Conservation (phyloP, 768 basidiomycete genomes). For the Roridomyces roridus region DNA sequence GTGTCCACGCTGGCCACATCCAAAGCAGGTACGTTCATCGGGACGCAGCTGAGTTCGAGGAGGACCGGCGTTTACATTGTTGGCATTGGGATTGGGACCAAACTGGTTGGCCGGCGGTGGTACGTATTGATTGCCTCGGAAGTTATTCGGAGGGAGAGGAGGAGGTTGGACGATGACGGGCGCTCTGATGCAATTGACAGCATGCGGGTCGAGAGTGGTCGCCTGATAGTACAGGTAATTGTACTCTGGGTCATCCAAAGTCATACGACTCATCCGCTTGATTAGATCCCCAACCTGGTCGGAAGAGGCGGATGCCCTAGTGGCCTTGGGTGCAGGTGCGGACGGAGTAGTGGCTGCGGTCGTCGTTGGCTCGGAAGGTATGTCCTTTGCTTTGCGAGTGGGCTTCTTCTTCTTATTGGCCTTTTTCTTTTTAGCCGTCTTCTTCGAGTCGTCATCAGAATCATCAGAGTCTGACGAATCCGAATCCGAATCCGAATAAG, state of each 20-base stretch:
- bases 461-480: not conserved
- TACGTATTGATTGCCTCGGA: too few relatives aligned
- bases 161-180: too few relatives aligned
- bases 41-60: not conserved
- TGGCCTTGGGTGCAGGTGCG: not conserved
- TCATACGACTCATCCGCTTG: not conserved
- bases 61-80: not conserved
- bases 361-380: not conserved
- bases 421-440: not conserved
- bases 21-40: too few relatives aligned
- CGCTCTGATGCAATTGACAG: not conserved
- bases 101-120: not conserved
- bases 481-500: not conserved
- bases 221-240: too few relatives aligned
- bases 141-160: too few relatives aligned
- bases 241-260: not conserved
- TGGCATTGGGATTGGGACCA: not conserved
- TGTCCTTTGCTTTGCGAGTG: not conserved
- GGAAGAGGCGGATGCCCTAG: not conserved
- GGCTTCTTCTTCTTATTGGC: not conserved
- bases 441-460: not conserved
- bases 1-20: conserved; percentile 2
- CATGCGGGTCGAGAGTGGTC: conserved; percentile 5
- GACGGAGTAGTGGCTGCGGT: not conserved
- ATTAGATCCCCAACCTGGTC: conserved; percentile 1